phyloP scores from a whole-genome alignment of 2,329 filamentous ascomycete species.

The Xylaria sp. region DNA sequence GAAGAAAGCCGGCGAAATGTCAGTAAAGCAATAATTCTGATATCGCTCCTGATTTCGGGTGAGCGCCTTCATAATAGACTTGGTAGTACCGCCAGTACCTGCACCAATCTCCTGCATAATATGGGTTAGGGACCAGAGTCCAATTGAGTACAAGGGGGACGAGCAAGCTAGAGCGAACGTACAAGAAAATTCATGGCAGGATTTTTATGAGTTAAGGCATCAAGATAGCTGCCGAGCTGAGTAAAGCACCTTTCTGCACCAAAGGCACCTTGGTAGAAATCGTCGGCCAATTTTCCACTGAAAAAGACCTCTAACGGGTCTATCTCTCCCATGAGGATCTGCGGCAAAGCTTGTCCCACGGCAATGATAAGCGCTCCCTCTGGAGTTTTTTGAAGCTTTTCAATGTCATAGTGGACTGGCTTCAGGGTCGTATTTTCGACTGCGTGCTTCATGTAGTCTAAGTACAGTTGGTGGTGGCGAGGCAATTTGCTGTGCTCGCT shows the following conservation, averaged over 20 bases:
- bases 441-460: conserved; percentile 33
- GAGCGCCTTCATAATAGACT: conserved; percentile 42
- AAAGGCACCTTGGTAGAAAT: conserved; percentile 38
- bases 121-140: conserved; percentile 37
- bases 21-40: conserved; percentile 44
- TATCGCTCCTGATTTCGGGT: conserved; percentile 39
- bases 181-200: conserved; percentile 39
- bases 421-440: conserved; percentile 26
- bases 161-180: conserved; percentile 8
- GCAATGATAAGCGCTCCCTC: conserved; percentile 40
- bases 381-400: conserved; percentile 33
- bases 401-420: conserved; percentile 29
- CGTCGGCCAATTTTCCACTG: conserved; percentile 36
- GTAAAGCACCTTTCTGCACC: conserved; percentile 37
- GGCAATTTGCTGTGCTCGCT: conserved; percentile 25
- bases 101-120: conserved; percentile 43
- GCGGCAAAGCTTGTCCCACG: conserved; percentile 38
- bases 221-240: conserved; percentile 38
- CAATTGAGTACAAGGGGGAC: conserved; percentile 20
- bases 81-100: conserved; percentile 46
- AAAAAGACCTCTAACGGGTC: conserved; percentile 41
- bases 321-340: conserved; percentile 39
- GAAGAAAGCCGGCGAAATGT: conserved; percentile 47
- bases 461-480: conserved; percentile 30
- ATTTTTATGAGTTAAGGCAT: conserved; percentile 34